phyloP scores from a whole-genome alignment of 305 asterid genomes.

The Fraxinus angustifolia region DNA sequence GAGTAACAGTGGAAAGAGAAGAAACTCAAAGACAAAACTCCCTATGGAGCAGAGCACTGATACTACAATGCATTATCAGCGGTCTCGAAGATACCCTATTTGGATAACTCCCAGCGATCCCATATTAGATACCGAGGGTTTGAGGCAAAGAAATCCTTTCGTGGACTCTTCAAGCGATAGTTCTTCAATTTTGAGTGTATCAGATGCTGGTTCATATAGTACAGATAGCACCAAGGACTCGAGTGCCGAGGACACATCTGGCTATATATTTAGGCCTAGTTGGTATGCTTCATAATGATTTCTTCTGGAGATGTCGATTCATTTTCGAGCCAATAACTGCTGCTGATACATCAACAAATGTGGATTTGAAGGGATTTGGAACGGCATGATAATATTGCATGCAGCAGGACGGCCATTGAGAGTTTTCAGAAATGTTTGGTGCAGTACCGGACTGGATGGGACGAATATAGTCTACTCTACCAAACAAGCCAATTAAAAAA shows the following conservation, averaged over 20 bases:
- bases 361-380: slow-evolving; percentile 13
- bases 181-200: slow-evolving; percentile 53
- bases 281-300: slow-evolving; percentile 29
- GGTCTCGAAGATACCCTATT: slow-evolving; percentile 16
- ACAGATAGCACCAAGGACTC: slow-evolving; percentile 64
- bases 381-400: not conserved
- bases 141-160: slow-evolving; percentile 23
- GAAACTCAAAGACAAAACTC: slow-evolving; percentile 32
- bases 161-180: slow-evolving; percentile 47
- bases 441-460: not conserved
- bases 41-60: slow-evolving; percentile 16
- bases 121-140: slow-evolving; percentile 20
- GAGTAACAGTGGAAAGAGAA: slow-evolving; percentile 33
- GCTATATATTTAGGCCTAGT: slow-evolving; percentile 45
- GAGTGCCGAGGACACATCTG: slow-evolving; percentile 46
- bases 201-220: slow-evolving; percentile 55
- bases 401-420: not conserved
- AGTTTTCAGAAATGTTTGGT: not conserved
- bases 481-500: not conserved
- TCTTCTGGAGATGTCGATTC: not conserved
- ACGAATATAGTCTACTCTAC: not conserved
- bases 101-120: slow-evolving; percentile 19
- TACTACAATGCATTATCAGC: slow-evolving; percentile 20
- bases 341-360: not conserved
- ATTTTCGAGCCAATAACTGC: not conserved